Evolutionary conservation across 805 yeast species (phyloP), one percentile per base, ranked within the genome.

Genomic region (Yarrowia yakushimensis): DNA sequence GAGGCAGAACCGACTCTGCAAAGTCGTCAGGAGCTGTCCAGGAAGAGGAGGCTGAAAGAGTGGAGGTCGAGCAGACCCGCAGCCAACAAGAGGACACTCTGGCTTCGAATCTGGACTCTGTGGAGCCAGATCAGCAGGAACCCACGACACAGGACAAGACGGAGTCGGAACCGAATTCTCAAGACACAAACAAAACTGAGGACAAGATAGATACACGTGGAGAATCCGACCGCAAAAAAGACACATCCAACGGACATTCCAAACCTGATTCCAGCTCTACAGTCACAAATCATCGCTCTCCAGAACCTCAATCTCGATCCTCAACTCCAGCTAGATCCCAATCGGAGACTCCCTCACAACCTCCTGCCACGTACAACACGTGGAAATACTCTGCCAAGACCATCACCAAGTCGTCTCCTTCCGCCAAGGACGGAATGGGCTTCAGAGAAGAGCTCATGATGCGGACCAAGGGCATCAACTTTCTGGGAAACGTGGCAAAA

Each of bases 401-500:
- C 18, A 39, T 63, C 37, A 37, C 50, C 17, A 60, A 64, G 2
- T 68, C 76, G 1, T 77, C 81, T 2, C 77, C 81, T 0, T 67
- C 79, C 34, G 65, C 65, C 9, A 65, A 60, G 13, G 77, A 72
- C n/a, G 73, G 74, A 15, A 66, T 81, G 9, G 36, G 72, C 1
- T 73, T 69, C 34, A 67, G 70, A 2, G 77, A 74, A 4, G 85
- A 83, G 69, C 68, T 76, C 23, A 67, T 69, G 25, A 73, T 73
- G 66, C 74, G 85, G 46, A 73, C 78, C 48, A 82, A 81, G 65
- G 86, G 85, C 10, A 77, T 77, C 9, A 72, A 75, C 23, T 82
- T 79, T 67, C 71, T 82, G 42, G 76, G 78, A 11, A 75, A 74
- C 43, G 78, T 81, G 60, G 78, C 82, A 43, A 66, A 73, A 30